Conservation (phyloP, 1,284 basidiomycete genomes). For the Ustilago hordei region DNA sequence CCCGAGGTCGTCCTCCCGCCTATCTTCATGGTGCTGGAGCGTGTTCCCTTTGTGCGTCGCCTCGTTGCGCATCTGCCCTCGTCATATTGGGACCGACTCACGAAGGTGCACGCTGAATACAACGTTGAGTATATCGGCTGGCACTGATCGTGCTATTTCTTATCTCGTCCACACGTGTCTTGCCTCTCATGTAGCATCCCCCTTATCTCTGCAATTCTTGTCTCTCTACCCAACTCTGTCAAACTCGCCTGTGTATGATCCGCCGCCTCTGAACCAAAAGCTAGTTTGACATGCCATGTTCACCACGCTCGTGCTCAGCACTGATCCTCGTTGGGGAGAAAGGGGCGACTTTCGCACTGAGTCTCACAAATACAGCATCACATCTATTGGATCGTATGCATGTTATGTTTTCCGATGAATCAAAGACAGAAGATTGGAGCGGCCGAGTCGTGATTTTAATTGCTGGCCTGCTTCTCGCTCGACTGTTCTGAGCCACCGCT, state of each 20-base stretch:
- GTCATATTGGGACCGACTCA: slow-evolving; percentile 45
- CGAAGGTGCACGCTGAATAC: slow-evolving; percentile 35
- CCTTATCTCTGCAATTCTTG: slow-evolving; percentile 3
- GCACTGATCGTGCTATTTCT: slow-evolving; percentile 17
- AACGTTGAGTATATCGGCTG: slow-evolving; percentile 20
- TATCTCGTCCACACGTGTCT: neutral
- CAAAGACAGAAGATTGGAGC: neutral
- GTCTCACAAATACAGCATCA: no score
- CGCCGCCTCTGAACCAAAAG: neutral
- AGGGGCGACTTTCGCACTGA: no score
- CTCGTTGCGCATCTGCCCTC: slow-evolving; percentile 38
- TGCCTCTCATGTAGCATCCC: neutral
- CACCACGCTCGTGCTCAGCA: neutral
- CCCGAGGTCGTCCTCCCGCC: slow-evolving; percentile 40
- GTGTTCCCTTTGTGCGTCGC: slow-evolving; percentile 31
- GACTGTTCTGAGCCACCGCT: slow-evolving; percentile 2
- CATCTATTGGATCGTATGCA: no score
- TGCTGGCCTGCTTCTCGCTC: slow-evolving; percentile 11
- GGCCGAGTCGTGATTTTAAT: neutral
- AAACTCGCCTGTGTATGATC: neutral
- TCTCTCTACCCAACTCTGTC: neutral
- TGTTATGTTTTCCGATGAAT: no score
- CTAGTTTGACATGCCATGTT: neutral
- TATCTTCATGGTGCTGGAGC: slow-evolving; percentile 21
- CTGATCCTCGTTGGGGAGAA: neutral